Percentiles rank a stretch among this genome's conserved stretches.
Conservation (phyloP, 371 early-diverging fungal species). For the Apophysomyces variabilis region DNA sequence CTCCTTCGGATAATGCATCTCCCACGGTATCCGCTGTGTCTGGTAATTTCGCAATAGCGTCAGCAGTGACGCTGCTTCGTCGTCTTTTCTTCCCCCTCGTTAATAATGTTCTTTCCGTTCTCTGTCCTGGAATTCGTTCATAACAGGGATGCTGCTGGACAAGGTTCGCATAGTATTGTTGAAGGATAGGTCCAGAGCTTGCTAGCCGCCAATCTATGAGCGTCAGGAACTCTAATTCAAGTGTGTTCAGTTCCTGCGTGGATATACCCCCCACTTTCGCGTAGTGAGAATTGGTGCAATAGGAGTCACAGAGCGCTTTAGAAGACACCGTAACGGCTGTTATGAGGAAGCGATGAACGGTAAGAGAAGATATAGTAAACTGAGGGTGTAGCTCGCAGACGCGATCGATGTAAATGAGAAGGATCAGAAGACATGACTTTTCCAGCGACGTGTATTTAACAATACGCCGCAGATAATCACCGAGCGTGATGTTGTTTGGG, state of each 20-base stretch:
- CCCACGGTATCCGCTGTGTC: conserved; percentile 7
- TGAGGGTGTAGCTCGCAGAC: conserved; percentile 75
- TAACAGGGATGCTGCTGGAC: conserved; percentile 72
- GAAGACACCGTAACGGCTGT: conserved; percentile 89
- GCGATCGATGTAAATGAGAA: conserved; percentile 94
- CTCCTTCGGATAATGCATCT: conserved; percentile 15
- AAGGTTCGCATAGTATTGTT: conserved; percentile 85
- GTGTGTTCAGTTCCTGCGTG: conserved; percentile 90
- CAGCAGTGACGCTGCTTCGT: conserved; percentile 20
- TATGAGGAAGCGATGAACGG: conserved; percentile 94
- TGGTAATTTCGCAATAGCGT: background rate
- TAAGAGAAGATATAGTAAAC: conserved; percentile 92
- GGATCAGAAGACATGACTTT: conserved; percentile 80
- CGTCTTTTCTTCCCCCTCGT: conserved; percentile 25
- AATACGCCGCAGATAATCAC: conserved; percentile 83
- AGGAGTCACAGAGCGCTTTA: conserved; percentile 87
- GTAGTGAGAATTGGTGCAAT: conserved; percentile 88
- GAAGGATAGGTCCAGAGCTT: conserved; percentile 74
- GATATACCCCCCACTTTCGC: conserved; percentile 95
- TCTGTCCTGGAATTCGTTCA: conserved; percentile 23
- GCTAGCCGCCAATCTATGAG: conserved; percentile 91
- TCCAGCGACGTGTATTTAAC: conserved; percentile 92
- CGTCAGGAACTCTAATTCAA: conserved; percentile 91
- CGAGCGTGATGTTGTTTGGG: conserved; percentile 80
- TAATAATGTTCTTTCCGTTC: background rate